Conservation (phyloP, 140 eudicot species). For the Flaveria floridana region DNA sequence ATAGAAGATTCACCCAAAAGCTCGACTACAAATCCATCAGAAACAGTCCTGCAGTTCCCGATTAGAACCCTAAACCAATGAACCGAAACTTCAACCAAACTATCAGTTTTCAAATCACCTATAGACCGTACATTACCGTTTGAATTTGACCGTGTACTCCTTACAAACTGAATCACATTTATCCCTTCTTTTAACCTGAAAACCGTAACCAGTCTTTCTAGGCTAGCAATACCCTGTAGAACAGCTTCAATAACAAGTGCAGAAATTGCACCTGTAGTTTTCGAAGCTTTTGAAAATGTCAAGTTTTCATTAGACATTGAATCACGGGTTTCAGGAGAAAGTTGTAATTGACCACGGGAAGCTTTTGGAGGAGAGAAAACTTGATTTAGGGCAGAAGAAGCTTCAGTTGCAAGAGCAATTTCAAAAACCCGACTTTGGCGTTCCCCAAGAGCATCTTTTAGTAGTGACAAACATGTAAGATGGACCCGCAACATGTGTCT, state of each 20-base stretch:
- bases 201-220: conserved; percentile 84
- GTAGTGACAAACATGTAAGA: conserved; percentile 57
- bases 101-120: conserved; percentile 57
- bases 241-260: conserved; percentile 79
- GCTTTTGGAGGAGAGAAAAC: conserved; percentile 67
- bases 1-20: conserved; percentile 84
- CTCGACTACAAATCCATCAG: conserved; percentile 81
- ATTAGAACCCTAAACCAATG: conserved; percentile 96
- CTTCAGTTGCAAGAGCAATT: conserved; percentile 93
- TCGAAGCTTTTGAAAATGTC: conserved; percentile 59
- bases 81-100: conserved; percentile 69
- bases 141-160: conserved; percentile 61
- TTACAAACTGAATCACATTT: conserved; percentile 70
- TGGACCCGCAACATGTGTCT: conserved; percentile 65
- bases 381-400: conserved; percentile 72
- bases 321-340: conserved; percentile 72
- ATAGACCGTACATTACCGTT: conserved; percentile 74
- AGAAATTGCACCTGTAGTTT: conserved; percentile 69
- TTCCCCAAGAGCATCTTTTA: conserved; percentile 92
- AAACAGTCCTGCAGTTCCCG: conserved; percentile 82
- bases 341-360: conserved; percentile 73
- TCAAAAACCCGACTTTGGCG: conserved; percentile 96
- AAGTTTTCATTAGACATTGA: conserved; percentile 51
- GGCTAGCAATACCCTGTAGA: conserved; percentile 82
- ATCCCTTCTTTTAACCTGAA: conserved; percentile 82